Conservation (phyloP, 441 rosid species). For the Gossypium gossypioides region DNA sequence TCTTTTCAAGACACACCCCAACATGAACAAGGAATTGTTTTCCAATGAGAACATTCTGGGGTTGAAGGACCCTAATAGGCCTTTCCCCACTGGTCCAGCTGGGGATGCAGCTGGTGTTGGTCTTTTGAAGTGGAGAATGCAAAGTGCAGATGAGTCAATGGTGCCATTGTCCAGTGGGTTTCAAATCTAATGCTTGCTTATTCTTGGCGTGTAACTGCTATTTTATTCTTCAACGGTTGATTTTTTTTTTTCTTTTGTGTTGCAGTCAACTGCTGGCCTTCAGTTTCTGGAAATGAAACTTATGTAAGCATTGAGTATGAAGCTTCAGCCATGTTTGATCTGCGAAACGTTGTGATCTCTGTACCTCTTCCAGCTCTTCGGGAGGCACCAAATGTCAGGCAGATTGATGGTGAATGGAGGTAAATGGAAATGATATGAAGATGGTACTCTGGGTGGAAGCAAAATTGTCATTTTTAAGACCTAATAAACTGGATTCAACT, state of each 20-base stretch:
- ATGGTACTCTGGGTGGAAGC: neutral
- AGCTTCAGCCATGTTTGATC: slow-evolving; percentile 57
- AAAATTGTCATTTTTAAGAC: neutral
- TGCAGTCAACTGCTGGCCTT: slow-evolving; percentile 98
- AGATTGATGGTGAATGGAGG: slow-evolving; percentile 95
- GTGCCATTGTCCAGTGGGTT: slow-evolving; percentile 83
- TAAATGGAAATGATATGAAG: slow-evolving; percentile 13
- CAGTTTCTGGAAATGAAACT: slow-evolving; percentile 87
- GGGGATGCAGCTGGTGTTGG: slow-evolving; percentile 83
- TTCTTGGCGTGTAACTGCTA: neutral
- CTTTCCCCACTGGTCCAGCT: slow-evolving; percentile 68
- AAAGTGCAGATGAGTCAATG: slow-evolving; percentile 81
- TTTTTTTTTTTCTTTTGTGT: slow-evolving; percentile 9
- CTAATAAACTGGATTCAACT: neutral
- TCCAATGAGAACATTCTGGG: slow-evolving; percentile 69
- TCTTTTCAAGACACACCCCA: slow-evolving; percentile 89
- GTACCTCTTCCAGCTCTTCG: slow-evolving; percentile 94
- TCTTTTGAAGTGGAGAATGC: slow-evolving; percentile 97
- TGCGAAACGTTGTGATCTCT: slow-evolving; percentile 67
- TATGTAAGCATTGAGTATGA: slow-evolving; percentile 37
- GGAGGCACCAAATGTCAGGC: slow-evolving; percentile 70
- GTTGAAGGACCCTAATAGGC: slow-evolving; percentile 60
- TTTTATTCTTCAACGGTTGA: slow-evolving; percentile 13
- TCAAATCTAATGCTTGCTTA: slow-evolving; percentile 2
- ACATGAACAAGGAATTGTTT: slow-evolving; percentile 78